Conservation (phyloP, 2,329 filamentous ascomycete species). For the Alternaria viburni region DNA sequence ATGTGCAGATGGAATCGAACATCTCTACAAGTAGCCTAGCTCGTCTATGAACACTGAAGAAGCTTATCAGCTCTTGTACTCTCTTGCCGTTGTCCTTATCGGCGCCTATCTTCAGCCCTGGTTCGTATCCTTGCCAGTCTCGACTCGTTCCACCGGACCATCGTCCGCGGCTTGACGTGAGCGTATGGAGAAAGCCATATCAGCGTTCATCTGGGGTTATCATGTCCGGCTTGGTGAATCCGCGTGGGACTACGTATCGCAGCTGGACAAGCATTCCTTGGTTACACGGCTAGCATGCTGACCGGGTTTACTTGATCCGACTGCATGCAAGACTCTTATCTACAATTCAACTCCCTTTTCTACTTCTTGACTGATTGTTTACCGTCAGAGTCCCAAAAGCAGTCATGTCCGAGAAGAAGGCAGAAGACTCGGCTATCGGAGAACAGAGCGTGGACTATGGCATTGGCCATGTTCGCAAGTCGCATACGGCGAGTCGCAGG, state of each 20-base stretch:
- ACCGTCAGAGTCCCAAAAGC: neutral
- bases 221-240: conserved; percentile 3
- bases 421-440: conserved; percentile 1
- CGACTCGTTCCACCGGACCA: neutral
- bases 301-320: conserved; percentile 9
- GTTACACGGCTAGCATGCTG: neutral
- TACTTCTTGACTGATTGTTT: neutral
- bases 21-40: conserved; percentile 1
- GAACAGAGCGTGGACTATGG: conserved; percentile 16
- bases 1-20: neutral
- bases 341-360: neutral
- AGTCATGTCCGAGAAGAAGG: conserved; percentile 27
- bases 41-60: neutral
- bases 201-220: neutral
- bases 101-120: conserved; percentile 7
- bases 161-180: conserved; percentile 1
- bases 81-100: conserved; percentile 10
- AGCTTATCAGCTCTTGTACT: conserved; percentile 10
- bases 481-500: conserved; percentile 16
- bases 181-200: neutral
- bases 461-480: conserved; percentile 9
- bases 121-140: conserved; percentile 2
- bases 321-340: conserved; percentile 10
- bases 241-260: neutral
- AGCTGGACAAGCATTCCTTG: conserved; percentile 13